Evolutionary conservation across 2,329 filamentous ascomycete species (phyloP).

Genomic region (Cordyceps militaris): DNA sequence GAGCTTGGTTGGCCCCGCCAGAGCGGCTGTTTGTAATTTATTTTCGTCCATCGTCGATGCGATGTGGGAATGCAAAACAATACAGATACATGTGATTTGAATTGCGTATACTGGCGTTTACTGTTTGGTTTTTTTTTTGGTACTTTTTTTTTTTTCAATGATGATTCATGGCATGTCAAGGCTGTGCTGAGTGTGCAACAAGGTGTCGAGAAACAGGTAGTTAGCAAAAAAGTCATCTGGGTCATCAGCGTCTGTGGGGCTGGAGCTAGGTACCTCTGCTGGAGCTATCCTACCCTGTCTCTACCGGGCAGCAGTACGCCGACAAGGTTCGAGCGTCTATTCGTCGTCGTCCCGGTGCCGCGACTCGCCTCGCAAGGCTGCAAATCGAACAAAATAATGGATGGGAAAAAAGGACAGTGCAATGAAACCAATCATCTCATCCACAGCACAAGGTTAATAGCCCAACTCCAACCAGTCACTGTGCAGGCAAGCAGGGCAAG

Average conservation of each 20-base stretch:
- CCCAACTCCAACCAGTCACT: not conserved
- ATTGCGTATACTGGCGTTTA: not conserved
- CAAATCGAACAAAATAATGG: not conserved
- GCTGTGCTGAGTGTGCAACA: no score
- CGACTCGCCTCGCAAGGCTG: not conserved
- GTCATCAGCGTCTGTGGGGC: not conserved
- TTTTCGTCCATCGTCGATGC: not conserved
- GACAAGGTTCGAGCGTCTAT: not conserved
- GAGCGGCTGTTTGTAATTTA: not conserved
- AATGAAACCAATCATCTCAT: not conserved
- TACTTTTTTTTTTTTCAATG: no score
- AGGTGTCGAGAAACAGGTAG: no score
- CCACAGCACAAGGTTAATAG: not conserved
- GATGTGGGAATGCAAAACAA: not conserved
- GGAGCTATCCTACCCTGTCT: not conserved
- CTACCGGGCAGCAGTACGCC: not conserved
- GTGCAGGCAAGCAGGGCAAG: not conserved
- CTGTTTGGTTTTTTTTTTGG: no score
- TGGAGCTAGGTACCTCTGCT: not conserved
- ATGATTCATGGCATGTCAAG: no score
- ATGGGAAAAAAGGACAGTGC: not conserved
- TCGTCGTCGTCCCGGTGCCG: not conserved
- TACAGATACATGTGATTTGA: not conserved
- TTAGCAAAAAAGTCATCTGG: no score
- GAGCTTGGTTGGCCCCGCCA: slow-evolving; percentile 16